Conservation (phyloP, 2,329 filamentous ascomycete species). For the Monilinia laxa region DNA sequence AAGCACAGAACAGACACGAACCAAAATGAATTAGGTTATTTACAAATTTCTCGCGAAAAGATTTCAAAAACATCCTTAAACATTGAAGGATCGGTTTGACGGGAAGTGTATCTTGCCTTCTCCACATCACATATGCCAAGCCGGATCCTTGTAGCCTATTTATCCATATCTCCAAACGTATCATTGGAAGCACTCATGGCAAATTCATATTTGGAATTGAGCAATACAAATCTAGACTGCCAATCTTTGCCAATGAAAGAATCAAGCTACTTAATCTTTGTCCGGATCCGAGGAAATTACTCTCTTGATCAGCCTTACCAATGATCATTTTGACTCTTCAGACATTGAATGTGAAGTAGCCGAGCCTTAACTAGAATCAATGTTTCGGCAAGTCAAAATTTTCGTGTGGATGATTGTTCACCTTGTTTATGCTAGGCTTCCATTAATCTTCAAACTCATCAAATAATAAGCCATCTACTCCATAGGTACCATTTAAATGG, state of each 20-base stretch:
- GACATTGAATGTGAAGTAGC: background rate
- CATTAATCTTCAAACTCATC: slow-evolving; percentile 12
- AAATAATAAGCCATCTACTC: background rate
- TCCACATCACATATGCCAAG: background rate
- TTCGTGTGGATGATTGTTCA: background rate
- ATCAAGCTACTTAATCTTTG: background rate
- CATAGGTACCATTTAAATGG: background rate
- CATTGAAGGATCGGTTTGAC: background rate
- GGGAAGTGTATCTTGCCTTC: background rate
- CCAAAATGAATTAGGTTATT: background rate
- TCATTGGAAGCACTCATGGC: background rate
- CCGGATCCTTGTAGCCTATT: background rate
- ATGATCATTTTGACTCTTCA: background rate
- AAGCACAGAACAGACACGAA: background rate
- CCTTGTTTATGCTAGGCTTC: slow-evolving; percentile 7
- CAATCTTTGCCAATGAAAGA: background rate
- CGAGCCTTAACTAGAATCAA: background rate
- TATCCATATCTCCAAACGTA: slow-evolving; percentile 1
- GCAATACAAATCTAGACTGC: background rate
- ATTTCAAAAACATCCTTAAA: background rate
- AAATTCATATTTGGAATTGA: background rate
- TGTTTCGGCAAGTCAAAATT: slow-evolving; percentile 8
- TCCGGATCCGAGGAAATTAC: background rate
- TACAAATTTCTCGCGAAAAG: background rate
- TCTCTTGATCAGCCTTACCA: background rate